phyloP scores from a whole-genome alignment of 441 rosid species.

The Isatis lusitanica region DNA sequence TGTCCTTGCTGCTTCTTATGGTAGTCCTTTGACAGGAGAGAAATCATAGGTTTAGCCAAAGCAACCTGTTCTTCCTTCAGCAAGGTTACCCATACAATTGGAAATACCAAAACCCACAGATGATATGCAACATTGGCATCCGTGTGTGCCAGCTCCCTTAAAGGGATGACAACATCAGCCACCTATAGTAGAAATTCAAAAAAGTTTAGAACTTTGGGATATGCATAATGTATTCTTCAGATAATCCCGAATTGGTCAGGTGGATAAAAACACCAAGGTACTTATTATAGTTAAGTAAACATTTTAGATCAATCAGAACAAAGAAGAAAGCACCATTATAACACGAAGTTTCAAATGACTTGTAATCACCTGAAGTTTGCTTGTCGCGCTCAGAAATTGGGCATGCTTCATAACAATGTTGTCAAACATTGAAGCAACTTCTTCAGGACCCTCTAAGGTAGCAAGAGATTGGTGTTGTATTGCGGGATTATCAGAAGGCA shows the following conservation, averaged over 20 bases:
- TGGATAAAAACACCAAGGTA: background rate
- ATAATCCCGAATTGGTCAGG: constrained; percentile 7
- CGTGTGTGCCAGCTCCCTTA: constrained; percentile 93
- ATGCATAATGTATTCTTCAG: background rate
- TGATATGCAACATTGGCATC: constrained; percentile 98
- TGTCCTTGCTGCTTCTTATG: constrained; percentile 95
- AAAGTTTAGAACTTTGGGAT: background rate
- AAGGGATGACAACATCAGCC: constrained; percentile 86
- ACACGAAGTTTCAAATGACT: constrained; percentile 4
- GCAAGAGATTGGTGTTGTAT: constrained; percentile 61
- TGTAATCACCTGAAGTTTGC: constrained; percentile 84
- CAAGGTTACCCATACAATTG: constrained; percentile 96
- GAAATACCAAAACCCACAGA: constrained; percentile 98
- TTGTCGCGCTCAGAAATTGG: constrained; percentile 81
- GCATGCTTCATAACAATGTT: constrained; percentile 83
- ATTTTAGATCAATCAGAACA: constrained; percentile 10
- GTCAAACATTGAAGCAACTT: constrained; percentile 77
- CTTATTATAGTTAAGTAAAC: constrained; percentile 3
- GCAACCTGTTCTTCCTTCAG: constrained; percentile 85
- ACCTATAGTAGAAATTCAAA: constrained; percentile 59
- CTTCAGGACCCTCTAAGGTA: constrained; percentile 72
- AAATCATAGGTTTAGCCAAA: constrained; percentile 89
- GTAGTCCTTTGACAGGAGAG: constrained; percentile 87
- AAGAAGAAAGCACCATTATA: constrained; percentile 16
- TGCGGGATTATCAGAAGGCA: constrained; percentile 63